Evolutionary conservation across 352 stramenopile species (phyloP), one percentile per base, ranked within the genome.

Genomic region (Globisporangium yorkense): DNA sequence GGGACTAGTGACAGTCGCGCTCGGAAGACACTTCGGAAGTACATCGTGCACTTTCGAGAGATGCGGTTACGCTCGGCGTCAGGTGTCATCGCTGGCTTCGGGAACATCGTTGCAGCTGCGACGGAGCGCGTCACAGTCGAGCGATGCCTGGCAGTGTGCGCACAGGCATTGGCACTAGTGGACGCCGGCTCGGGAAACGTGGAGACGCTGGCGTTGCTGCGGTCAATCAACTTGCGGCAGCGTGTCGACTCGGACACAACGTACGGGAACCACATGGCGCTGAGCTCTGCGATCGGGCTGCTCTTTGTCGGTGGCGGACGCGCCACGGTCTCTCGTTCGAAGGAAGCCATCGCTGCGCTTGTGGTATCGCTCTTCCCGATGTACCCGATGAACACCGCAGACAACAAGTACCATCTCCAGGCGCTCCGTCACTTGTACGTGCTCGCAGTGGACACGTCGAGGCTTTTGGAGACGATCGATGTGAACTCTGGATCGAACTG

Each of bases 251-350:
- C 68, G 3, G 80, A 89, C 51, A 85, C 98, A 39, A 94, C 84
- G 12, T 99, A 98, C 58, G 97, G 97, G 8, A 97, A 92, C 39
- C 96, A 99, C 73, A 98, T 98, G 92, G 81, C 88, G 15, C 80
- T 97, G 48, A 94, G 83, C 44, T 92, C 96, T 71, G 88, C 96
- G 24, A 97, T 99, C 31, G 97, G 96, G 0, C 71, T 99, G 52
- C 75, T 99, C 7, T 99, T 99, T 59, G 61, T 99, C 5, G 96
- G 96, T 29, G 94, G 95, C 40, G 97, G 97, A 0, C 92, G 89
- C 53, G 87, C 81, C 16, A 98, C 96, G 0, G 68, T 99, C n/a
- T 84, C 77, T n/a, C 72, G 80, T 18, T 87, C 81, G 0, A 86
- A 83, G 33, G 77, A 89, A 45, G 93, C 97, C 51, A 96, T 99